Evolutionary conservation across 2,329 filamentous ascomycete species (phyloP).

Genomic region (Sporothrix globosa): DNA sequence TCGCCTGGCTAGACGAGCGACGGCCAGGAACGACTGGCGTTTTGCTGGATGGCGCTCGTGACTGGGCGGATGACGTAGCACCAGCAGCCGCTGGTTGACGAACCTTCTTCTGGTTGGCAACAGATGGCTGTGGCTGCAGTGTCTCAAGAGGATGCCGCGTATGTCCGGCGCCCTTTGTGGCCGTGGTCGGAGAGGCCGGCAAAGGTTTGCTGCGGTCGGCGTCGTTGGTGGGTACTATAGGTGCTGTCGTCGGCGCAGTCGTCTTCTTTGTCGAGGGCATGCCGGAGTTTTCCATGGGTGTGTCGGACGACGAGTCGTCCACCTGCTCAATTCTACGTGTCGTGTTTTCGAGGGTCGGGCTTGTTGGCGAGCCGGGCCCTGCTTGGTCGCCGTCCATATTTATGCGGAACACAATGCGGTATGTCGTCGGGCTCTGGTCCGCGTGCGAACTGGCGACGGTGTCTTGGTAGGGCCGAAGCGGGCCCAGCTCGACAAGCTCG

Average conservation of each 20-base stretch:
- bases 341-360: neutral
- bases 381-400: constrained; percentile 18
- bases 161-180: too few relatives aligned
- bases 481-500: constrained; percentile 59
- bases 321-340: constrained; percentile 35
- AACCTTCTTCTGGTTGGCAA: constrained; percentile 54
- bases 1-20: neutral
- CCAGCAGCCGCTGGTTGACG: constrained; percentile 44
- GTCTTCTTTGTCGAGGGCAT: neutral
- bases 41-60: constrained; percentile 34
- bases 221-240: neutral
- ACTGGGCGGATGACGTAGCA: neutral
- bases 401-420: constrained; percentile 62
- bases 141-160: constrained; percentile 30
- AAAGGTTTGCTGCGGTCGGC: neutral
- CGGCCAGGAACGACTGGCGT: constrained; percentile 1
- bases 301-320: constrained; percentile 41
- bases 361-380: neutral
- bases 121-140: constrained; percentile 11
- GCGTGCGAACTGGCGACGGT: constrained; percentile 35
- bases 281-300: constrained; percentile 11
- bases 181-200: neutral
- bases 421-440: constrained; percentile 42
- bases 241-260: neutral
- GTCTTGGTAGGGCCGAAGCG: constrained; percentile 35